These are phyloP conservation scores for Eutypella sp. DNA, from an alignment of 2,329 filamentous ascomycete genomes.

Conservation along the genomic window DNA sequence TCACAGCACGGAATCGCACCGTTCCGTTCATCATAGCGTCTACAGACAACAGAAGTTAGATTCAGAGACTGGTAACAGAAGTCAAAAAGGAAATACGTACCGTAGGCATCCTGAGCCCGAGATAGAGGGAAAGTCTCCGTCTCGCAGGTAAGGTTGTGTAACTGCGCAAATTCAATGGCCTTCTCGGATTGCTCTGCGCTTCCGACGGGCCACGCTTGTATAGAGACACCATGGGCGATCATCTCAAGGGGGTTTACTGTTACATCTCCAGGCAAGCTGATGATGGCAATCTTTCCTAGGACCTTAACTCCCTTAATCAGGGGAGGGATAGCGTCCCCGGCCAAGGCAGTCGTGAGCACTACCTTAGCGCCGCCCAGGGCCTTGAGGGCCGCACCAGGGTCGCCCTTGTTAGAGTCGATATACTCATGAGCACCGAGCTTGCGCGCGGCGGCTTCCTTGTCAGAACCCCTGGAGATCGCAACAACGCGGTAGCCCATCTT, in stretches of 20 bases:
- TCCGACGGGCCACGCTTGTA: slow-evolving; percentile 13
- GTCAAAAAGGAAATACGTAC: slow-evolving; percentile 4
- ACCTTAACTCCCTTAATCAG: slow-evolving; percentile 9
- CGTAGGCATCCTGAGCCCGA: slow-evolving; percentile 11
- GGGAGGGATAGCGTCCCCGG: slow-evolving; percentile 6
- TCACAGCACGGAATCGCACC: slow-evolving; percentile 10
- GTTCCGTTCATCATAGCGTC: slow-evolving; percentile 10
- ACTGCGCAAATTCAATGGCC: slow-evolving; percentile 10
- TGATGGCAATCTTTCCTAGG: slow-evolving; percentile 12
- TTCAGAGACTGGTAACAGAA: neutral
- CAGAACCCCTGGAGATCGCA: slow-evolving; percentile 43
- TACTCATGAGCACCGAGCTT: slow-evolving; percentile 53
- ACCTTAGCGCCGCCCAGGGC: slow-evolving; percentile 8
- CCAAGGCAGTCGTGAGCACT: slow-evolving; percentile 8
- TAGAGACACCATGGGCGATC: slow-evolving; percentile 9
- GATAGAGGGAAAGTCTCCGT: slow-evolving; percentile 11
- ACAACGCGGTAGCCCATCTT: slow-evolving; percentile 61
- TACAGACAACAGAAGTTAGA: no score
- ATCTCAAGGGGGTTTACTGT: slow-evolving; percentile 9
- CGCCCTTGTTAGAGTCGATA: slow-evolving; percentile 27
- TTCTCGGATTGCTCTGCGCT: slow-evolving; percentile 9
- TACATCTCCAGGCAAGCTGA: slow-evolving; percentile 9
- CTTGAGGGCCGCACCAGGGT: slow-evolving; percentile 7
- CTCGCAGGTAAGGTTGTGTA: slow-evolving; percentile 9
- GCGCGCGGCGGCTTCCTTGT: slow-evolving; percentile 49